These are phyloP conservation scores for Alternaria sp. DNA, from an alignment of 2,329 filamentous ascomycete species.

Conservation along the genomic window DNA sequence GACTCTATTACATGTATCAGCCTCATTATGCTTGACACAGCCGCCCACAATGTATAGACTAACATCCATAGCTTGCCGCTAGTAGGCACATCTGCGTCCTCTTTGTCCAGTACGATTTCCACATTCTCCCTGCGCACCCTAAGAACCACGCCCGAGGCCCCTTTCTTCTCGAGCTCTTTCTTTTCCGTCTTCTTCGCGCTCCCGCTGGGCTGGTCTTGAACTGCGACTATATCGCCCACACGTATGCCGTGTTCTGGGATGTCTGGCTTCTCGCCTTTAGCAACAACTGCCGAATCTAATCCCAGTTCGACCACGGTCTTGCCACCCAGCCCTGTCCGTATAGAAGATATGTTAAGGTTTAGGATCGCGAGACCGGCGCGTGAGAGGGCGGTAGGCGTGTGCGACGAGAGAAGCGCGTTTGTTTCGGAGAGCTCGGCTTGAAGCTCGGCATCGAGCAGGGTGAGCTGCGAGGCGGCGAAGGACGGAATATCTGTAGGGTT, in stretches of 20 bases:
- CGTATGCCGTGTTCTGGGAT: slow-evolving; percentile 78
- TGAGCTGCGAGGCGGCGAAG: slow-evolving; percentile 75
- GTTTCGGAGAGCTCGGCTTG: slow-evolving; percentile 75
- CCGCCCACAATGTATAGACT: slow-evolving; percentile 40
- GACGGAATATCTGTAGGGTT: slow-evolving; percentile 62
- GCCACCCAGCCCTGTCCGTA: slow-evolving; percentile 90
- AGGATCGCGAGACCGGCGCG: slow-evolving; percentile 79
- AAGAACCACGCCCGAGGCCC: slow-evolving; percentile 73
- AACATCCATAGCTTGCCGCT: slow-evolving; percentile 68
- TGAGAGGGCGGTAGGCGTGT: slow-evolving; percentile 72
- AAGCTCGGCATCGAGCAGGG: slow-evolving; percentile 73
- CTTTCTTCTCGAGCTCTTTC: slow-evolving; percentile 71
- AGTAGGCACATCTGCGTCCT: slow-evolving; percentile 60
- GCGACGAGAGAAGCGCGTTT: slow-evolving; percentile 68
- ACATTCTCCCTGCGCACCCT: slow-evolving; percentile 66
- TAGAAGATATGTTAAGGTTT: slow-evolving; percentile 75
- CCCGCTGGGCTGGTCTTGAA: slow-evolving; percentile 76
- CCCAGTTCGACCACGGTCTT: slow-evolving; percentile 84
- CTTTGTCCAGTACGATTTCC: slow-evolving; percentile 73
- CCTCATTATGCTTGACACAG: slow-evolving; percentile 10
- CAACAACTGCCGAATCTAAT: slow-evolving; percentile 70
- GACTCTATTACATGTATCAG: slow-evolving; percentile 57
- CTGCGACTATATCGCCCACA: slow-evolving; percentile 77
- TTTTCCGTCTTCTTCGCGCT: slow-evolving; percentile 74
- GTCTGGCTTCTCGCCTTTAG: slow-evolving; percentile 56